phyloP scores from a whole-genome alignment of 1,284 basidiomycete genomes.

The Microbotryum lychnidis-dioicae region DNA sequence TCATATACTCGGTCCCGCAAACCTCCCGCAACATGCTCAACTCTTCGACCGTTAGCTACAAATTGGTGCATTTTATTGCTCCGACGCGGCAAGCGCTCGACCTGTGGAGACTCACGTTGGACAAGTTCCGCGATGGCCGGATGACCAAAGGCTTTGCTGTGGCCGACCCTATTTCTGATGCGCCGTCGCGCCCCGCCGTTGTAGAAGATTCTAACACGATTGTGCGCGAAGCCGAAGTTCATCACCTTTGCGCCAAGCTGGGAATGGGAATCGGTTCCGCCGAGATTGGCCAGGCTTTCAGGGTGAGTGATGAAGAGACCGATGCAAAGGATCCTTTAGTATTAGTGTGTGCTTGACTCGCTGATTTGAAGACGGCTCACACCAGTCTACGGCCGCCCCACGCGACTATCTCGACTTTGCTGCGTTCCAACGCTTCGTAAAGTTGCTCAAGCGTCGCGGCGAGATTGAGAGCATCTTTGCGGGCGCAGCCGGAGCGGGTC shows the following conservation, averaged over 20 bases:
- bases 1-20: conserved; percentile 43
- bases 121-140: conserved; percentile 38
- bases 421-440: conserved; percentile 79
- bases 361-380: too few species aligned
- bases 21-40: conserved; percentile 54
- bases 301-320: conserved; percentile 45
- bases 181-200: neutral
- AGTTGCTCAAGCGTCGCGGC: conserved; percentile 67
- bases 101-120: conserved; percentile 46
- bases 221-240: conserved; percentile 22
- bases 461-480: conserved; percentile 56
- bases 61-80: conserved; percentile 82
- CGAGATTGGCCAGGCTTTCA: conserved; percentile 34
- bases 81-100: conserved; percentile 59
- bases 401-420: conserved; percentile 69
- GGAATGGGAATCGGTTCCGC: conserved; percentile 23
- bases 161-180: conserved; percentile 54
- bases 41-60: conserved; percentile 76
- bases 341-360: too few species aligned
- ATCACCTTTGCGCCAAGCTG: conserved; percentile 14
- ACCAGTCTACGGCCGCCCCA: conserved; percentile 51
- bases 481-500: conserved; percentile 36
- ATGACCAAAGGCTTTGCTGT: conserved; percentile 32
- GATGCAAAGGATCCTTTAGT: too few species aligned
- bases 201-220: conserved; percentile 8